Evolutionary conservation across 495 filamentous ascomycete genomes (phyloP).

Genomic region (Pyronema omphalodes): DNA sequence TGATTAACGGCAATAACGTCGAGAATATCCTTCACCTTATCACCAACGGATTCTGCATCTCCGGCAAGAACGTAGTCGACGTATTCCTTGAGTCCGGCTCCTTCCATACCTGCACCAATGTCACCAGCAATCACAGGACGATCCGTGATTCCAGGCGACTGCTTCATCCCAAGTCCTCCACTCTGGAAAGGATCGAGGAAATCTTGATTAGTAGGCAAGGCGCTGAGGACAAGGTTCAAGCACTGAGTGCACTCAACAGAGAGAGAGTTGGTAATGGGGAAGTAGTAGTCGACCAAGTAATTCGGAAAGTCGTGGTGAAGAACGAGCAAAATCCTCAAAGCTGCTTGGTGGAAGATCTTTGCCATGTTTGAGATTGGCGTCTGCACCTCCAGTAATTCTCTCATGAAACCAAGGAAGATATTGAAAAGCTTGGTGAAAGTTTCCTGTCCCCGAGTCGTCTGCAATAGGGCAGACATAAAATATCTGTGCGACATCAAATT

Average conservation of each 20-base stretch:
- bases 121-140: constrained; percentile 35
- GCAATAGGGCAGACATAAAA: constrained; percentile 64
- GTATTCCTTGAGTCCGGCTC: constrained; percentile 17
- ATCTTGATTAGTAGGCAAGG: constrained; percentile 53
- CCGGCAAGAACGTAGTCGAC: constrained; percentile 7
- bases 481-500: constrained; percentile 63
- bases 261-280: constrained; percentile 66
- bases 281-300: constrained; percentile 74
- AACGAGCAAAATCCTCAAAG: constrained; percentile 62
- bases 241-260: constrained; percentile 75
- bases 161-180: constrained; percentile 48
- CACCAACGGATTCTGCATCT: background rate
- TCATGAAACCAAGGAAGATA: constrained; percentile 36
- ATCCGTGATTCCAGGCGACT: constrained; percentile 11
- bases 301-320: constrained; percentile 90
- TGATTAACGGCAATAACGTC: background rate
- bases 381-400: constrained; percentile 54
- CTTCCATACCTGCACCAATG: constrained; percentile 15
- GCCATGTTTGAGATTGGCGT: constrained; percentile 46
- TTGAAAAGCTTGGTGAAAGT: constrained; percentile 6
- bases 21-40: background rate
- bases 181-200: constrained; percentile 64
- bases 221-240: constrained; percentile 71
- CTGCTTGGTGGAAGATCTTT: constrained; percentile 69
- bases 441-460: background rate